Evolutionary conservation across 2,329 filamentous ascomycete species (phyloP).

Genomic region (Xylogone sp.): DNA sequence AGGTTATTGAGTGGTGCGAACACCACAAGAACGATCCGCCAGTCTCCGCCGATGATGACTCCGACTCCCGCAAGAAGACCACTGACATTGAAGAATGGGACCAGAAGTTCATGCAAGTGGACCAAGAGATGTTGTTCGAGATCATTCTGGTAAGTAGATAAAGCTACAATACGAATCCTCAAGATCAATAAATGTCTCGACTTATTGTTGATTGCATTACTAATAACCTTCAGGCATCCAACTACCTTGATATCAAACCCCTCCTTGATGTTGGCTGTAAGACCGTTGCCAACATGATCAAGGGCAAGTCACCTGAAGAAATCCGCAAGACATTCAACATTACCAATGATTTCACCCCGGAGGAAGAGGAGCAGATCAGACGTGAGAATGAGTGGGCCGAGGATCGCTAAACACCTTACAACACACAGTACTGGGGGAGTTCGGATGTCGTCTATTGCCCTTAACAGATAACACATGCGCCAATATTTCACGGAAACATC

Average conservation of each 20-base stretch:
- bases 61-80: constrained; percentile 93
- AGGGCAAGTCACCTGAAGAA: constrained; percentile 98
- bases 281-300: constrained; percentile 99
- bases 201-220: too few relatives aligned
- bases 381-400: constrained; percentile 91
- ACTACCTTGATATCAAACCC: constrained; percentile 98
- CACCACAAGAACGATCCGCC: constrained; percentile 89
- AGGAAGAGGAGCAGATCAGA: constrained; percentile 97
- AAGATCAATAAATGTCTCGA: too few relatives aligned
- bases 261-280: constrained; percentile 98
- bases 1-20: constrained; percentile 97
- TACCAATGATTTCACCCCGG: constrained; percentile 97
- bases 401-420: constrained; percentile 55
- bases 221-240: constrained; percentile 77
- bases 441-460: background rate
- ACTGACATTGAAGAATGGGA: constrained; percentile 99
- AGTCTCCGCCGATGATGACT: constrained; percentile 80
- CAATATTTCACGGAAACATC: too few relatives aligned
- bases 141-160: constrained; percentile 80
- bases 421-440: too few relatives aligned
- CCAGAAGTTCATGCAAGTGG: constrained; percentile 99
- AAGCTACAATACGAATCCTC: too few relatives aligned
- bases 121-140: constrained; percentile 99
- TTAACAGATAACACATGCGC: too few relatives aligned
- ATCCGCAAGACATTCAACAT: constrained; percentile 99